Base-by-base conservation (phyloP, 805 yeast genomes). In the Ogataea angusta region DNA sequence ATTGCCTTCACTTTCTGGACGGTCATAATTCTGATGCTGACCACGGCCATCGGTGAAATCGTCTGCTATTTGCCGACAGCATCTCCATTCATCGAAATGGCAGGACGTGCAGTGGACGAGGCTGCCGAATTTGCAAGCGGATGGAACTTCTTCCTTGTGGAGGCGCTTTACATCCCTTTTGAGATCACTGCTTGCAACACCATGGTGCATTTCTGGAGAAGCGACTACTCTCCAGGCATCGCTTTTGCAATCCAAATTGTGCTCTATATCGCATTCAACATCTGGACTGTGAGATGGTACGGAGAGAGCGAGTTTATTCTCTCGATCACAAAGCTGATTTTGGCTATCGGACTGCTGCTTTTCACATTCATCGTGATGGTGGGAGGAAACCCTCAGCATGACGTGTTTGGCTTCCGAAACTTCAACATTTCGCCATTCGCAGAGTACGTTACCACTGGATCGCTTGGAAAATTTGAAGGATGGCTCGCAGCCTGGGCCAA, bases 361-460 rank as follows among this genome's bases (percentile, higher is more conserved):
- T 75, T 72, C 58, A 73, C 78, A 6, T 70, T 75, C 49, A 55
- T 75, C 42, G 69, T 75, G 30, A 75, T 75, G 80, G 74, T 73
- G 38, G 80, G 80, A 14, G 80, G 80, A 32, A 74, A 75, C 49
- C 80, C 80, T 2, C 51, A 63, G 26, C 69, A 67, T 32, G 75
- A 73, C 47, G 74, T 67, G 4, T 75, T 68, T 52, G 80, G 80
- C 1, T 75, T 75, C 59, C 36, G 54, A 27, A 61, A 69, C 49
- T 72, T 70, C 72, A 57, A 56, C 26, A 59, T 54, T 36, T 72
- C 73, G 7, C 68, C 69, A 1, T 57, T 70, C 46, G 66, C 66
- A 23, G 70, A 65, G 42, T 57, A 60, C 38, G 54, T 63, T 28
- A 55, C 63, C 10, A 61, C 63, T 1, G 75, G 75, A 1, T 32